Conservation (phyloP, 2,329 filamentous ascomycete genomes). For the Aspergillus brunneoviolaceus region DNA sequence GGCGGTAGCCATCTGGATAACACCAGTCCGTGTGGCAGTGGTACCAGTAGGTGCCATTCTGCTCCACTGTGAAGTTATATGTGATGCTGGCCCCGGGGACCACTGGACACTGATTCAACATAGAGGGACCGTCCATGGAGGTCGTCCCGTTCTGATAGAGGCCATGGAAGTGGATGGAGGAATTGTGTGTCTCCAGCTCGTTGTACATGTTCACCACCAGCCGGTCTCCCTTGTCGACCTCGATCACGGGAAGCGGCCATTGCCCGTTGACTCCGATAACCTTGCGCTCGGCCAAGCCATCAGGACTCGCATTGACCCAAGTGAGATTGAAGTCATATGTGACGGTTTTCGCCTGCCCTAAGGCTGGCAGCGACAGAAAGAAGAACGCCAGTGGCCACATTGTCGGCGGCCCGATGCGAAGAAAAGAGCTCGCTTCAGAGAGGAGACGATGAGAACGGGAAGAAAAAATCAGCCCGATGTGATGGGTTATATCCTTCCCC, state of each 20-base stretch:
- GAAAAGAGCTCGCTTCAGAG: too few species aligned
- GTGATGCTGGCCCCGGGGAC: slow-evolving; percentile 61
- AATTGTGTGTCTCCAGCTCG: slow-evolving; percentile 61
- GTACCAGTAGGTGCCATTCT: slow-evolving; percentile 61
- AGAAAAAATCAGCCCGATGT: too few species aligned
- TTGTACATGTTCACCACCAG: slow-evolving; percentile 70
- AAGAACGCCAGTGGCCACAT: too few species aligned
- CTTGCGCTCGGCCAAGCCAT: slow-evolving; percentile 49
- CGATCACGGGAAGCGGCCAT: slow-evolving; percentile 71
- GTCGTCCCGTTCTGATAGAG: slow-evolving; percentile 74
- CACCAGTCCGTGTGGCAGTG: slow-evolving; percentile 66
- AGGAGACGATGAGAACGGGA: too few species aligned
- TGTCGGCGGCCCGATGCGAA: too few species aligned
- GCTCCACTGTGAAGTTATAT: slow-evolving; percentile 62
- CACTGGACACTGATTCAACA: slow-evolving; percentile 67
- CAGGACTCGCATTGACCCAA: slow-evolving; percentile 57
- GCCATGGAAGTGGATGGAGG: slow-evolving; percentile 75
- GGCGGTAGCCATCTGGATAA: slow-evolving; percentile 67
- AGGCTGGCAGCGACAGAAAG: too few species aligned
- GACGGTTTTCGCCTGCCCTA: too few species aligned
- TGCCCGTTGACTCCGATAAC: slow-evolving; percentile 71
- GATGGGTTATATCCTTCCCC: too few species aligned
- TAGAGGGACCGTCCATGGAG: slow-evolving; percentile 69
- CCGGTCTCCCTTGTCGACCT: slow-evolving; percentile 72
- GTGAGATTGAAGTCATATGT: slow-evolving; percentile 52